Evolutionary conservation across 805 yeast species (phyloP).

Genomic region (Diddensiella santjacobensis): DNA sequence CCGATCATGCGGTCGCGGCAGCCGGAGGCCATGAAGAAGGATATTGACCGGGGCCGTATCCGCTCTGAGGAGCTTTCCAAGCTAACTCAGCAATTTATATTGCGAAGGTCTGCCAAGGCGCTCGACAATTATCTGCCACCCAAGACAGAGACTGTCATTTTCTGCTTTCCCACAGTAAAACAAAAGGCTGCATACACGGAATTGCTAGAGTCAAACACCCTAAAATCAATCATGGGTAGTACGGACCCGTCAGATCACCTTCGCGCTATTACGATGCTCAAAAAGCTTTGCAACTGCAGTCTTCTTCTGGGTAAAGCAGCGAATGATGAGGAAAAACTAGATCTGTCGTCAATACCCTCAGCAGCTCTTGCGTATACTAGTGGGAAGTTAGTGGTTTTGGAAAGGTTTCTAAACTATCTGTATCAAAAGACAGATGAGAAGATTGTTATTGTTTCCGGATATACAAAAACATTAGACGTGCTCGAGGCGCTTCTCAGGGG

Average conservation of each 20-base stretch:
- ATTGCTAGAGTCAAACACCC: conserved; percentile 39
- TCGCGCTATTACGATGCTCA: conserved; percentile 65
- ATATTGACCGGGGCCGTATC: conserved; percentile 54
- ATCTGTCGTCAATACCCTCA: neutral
- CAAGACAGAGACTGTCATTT: conserved; percentile 69
- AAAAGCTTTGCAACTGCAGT: conserved; percentile 84
- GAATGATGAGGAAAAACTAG: conserved; percentile 36
- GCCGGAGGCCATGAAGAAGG: conserved; percentile 47
- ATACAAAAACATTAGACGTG: conserved; percentile 80
- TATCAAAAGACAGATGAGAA: conserved; percentile 53
- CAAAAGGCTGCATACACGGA: conserved; percentile 56
- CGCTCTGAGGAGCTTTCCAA: conserved; percentile 60
- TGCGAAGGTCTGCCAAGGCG: conserved; percentile 67
- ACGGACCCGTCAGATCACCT: conserved; percentile 41
- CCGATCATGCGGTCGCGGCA: conserved; percentile 77
- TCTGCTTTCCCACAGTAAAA: conserved; percentile 66
- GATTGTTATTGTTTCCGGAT: conserved; percentile 81
- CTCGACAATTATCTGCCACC: conserved; percentile 59
- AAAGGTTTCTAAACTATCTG: conserved; percentile 53
- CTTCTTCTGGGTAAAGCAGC: conserved; percentile 53
- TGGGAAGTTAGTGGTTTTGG: conserved; percentile 66
- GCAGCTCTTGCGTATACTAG: conserved; percentile 5
- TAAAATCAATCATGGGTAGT: conserved; percentile 33
- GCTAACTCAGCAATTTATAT: conserved; percentile 60
- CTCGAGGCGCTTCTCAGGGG: conserved; percentile 54